Base-by-base conservation (phyloP, 371 early-diverging fungal species). In the Actinomortierella wolfii region DNA sequence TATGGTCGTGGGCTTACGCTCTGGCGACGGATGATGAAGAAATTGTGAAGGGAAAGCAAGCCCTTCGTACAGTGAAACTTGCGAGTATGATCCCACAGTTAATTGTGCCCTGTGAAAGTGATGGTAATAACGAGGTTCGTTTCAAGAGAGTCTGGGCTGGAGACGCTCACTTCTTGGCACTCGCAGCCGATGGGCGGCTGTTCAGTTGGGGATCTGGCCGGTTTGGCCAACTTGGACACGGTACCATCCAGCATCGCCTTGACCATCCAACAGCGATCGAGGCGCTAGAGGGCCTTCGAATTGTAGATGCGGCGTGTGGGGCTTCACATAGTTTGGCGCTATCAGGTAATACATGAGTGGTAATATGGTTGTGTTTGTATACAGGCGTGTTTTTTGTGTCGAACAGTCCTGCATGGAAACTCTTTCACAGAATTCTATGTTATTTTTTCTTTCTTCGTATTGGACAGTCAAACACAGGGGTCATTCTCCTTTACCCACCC, bases 191-290 rank as follows among this genome's bases (percentile, higher is more conserved):
- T 41, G 66, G 70, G 4, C 50, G 54, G 7, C 48, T 76, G 13
- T 69, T 65, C 39, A 69, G 70, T 29, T 76, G 76, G 76, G 76
- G 76, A 2, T 61, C 70, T 14, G 64, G 66, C 0, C 54, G 76
- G 46, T 52, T 69, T 62, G 70, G 76, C 5, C 76, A 76, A 43
- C 62, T 76, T 13, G 76, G 76, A 7, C 66, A 76, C 45, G 76
- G 76, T 5, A 34, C 34, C 11, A 11, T 34, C 34, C 34, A 34
- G 34, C 7, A 4, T 4, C 7, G 11, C 34, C 7, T 34, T 34
- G 53, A 61, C 49, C 25, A 61, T 9, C 76, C 76, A 13, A 65
- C 53, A 39, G 51, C 65, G 3, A 55, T 76, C 40, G 76, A 76
- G 41, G 26, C 66, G 0, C 56, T 73, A 3, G 56, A 69, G 14